A percentile compares a stretch with the other conserved stretches of the same genome.
phyloP scores from a whole-genome alignment of 2,329 filamentous ascomycete genomes.

The Colletotrichum caudatum region DNA sequence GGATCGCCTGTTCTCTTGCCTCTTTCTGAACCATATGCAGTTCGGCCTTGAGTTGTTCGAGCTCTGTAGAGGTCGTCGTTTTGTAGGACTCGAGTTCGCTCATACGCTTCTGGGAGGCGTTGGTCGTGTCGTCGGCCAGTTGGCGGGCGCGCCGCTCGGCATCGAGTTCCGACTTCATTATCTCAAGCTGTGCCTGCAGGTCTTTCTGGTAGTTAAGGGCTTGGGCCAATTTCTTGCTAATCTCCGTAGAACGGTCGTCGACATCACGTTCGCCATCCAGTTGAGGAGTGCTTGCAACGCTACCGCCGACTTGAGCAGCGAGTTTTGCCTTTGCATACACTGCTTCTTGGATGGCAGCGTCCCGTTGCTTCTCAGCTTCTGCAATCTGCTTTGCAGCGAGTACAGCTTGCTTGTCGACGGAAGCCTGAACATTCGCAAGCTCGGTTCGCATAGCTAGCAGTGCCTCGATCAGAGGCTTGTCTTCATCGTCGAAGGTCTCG shows the following conservation, averaged over 20 bases:
- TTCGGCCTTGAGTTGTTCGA: slow-evolving; percentile 87
- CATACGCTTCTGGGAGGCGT: slow-evolving; percentile 85
- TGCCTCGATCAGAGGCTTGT: slow-evolving; percentile 91
- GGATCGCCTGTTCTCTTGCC: slow-evolving; percentile 83
- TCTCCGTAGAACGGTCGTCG: slow-evolving; percentile 77
- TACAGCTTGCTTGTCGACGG: slow-evolving; percentile 88
- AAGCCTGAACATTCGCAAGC: slow-evolving; percentile 87
- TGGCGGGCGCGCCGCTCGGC: slow-evolving; percentile 85
- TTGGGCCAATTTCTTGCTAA: slow-evolving; percentile 84
- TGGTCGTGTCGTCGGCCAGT: slow-evolving; percentile 88
- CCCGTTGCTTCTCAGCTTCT: slow-evolving; percentile 93
- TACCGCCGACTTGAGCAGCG: slow-evolving; percentile 78
- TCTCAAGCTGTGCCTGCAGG: slow-evolving; percentile 81
- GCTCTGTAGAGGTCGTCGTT: slow-evolving; percentile 84
- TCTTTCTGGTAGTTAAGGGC: slow-evolving; percentile 84
- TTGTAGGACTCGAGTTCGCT: slow-evolving; percentile 85
- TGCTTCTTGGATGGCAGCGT: slow-evolving; percentile 93
- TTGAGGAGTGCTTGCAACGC: slow-evolving; percentile 70
- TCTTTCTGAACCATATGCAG: slow-evolving; percentile 83
- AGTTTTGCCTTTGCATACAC: slow-evolving; percentile 95
- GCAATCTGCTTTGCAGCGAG: slow-evolving; percentile 90
- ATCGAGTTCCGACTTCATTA: slow-evolving; percentile 76
- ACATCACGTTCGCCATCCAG: slow-evolving; percentile 70
- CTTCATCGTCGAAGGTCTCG: slow-evolving; percentile 90
- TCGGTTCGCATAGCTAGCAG: slow-evolving; percentile 92